phyloP scores from a whole-genome alignment of 2,329 filamentous ascomycete genomes.

The Penicillium sp. region DNA sequence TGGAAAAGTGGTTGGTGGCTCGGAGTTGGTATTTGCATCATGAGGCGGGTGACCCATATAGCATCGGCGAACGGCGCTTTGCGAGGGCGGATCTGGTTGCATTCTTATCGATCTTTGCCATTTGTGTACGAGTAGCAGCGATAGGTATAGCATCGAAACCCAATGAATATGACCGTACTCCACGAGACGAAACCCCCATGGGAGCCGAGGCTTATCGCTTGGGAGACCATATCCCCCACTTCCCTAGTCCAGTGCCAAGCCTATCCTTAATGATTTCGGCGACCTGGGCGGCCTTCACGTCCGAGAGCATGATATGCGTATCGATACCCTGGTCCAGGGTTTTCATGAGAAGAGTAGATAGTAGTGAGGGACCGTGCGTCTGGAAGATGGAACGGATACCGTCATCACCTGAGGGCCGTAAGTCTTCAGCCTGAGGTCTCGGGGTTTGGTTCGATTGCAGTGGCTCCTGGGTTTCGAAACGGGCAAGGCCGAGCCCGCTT shows the following conservation, averaged over 20 bases:
- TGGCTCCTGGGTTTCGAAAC: slow-evolving; percentile 1
- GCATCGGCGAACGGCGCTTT: slow-evolving; percentile 28
- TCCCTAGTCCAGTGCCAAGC: slow-evolving; percentile 35
- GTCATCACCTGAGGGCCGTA: slow-evolving; percentile 14
- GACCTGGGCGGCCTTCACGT: slow-evolving; percentile 25
- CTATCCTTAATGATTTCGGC: slow-evolving; percentile 46
- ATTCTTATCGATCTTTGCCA: slow-evolving; percentile 5
- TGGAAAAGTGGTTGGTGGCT: slow-evolving; percentile 18
- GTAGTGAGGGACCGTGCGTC: slow-evolving; percentile 16
- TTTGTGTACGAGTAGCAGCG: slow-evolving; percentile 19
- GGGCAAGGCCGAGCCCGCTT: slow-evolving; percentile 28
- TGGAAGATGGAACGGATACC: slow-evolving; percentile 32
- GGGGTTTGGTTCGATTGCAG: background rate
- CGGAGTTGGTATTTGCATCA: slow-evolving; percentile 30
- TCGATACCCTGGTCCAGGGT: slow-evolving; percentile 44
- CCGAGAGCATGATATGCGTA: slow-evolving; percentile 40
- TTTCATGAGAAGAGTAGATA: slow-evolving; percentile 36
- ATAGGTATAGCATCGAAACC: slow-evolving; percentile 12
- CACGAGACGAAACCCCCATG: background rate
- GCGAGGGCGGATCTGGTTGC: slow-evolving; percentile 6
- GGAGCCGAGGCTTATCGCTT: background rate
- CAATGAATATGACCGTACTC: slow-evolving; percentile 8
- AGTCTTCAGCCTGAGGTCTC: background rate
- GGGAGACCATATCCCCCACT: slow-evolving; percentile 37
- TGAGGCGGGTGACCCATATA: slow-evolving; percentile 3